Evolutionary conservation across 257 asterid genomes (phyloP), one percentile per base, ranked within the genome.

Genomic region (Plantago ovata): DNA sequence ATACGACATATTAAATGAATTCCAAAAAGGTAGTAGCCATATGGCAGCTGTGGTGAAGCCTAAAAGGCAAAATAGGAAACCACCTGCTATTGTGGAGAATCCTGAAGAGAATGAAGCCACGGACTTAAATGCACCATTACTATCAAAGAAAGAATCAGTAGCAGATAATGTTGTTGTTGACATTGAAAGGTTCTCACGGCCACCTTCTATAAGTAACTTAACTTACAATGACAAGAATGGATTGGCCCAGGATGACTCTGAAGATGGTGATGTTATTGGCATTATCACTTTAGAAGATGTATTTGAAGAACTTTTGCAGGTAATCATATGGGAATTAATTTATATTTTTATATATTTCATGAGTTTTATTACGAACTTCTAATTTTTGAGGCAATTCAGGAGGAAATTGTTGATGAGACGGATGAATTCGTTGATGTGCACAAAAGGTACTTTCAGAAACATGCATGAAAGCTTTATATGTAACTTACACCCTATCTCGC

Each of bases 251-350:
- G 94, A 86, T 39, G 92, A 82, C 52, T 55, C 79, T 36, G 95
- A 89, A 62, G 87, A 89, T 60, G 84, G 84, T 59, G 94, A 84
- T 72, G 97, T 86, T 53, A 78, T 86, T 38, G 97, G 97, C 60
- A 84, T 89, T 58, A 89, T 89, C 71, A 89, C 97, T 61, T 73
- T 89, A 64, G 97, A 89, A 78, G 97, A 89, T 65, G 95, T 89
- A 64, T 86, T 89, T 68, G 97, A 89, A 86, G 97, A 89, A 63
- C 95, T 89, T 65, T 77, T 89, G 86, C 97, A 86, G 94, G 97
- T 83, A 23, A 15, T 45, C 13, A 15, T 58, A 46, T 38, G 51
- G 28, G 64, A n/a, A n/a, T n/a, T 65, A 28, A 15, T 48, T 45
- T 43, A 56, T 50, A 24, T 32, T 38, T 33, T 7, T 23, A 23